These are phyloP conservation scores for Penstemon eatonii DNA, from an alignment of 257 asterid species.

Conservation along the genomic window DNA sequence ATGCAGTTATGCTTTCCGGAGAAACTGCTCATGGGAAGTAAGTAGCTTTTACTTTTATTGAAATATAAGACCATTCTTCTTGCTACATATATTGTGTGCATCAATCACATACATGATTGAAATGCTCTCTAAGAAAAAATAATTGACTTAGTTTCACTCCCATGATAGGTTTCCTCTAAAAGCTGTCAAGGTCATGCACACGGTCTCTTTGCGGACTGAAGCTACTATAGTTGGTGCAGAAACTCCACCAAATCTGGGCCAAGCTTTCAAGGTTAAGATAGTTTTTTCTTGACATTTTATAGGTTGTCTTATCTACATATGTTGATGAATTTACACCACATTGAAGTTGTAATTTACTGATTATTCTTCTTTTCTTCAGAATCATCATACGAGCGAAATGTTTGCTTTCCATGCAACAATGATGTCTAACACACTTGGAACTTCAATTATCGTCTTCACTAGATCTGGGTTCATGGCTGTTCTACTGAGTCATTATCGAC, in stretches of 20 bases:
- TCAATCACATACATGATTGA: slow-evolving; percentile 4
- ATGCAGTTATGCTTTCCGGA: slow-evolving; percentile 99
- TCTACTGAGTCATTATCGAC: slow-evolving; percentile 89
- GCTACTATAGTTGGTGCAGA: slow-evolving; percentile 73
- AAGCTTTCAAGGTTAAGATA: slow-evolving; percentile 75
- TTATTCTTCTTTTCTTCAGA: slow-evolving; percentile 52
- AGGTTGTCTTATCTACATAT: slow-evolving; percentile 7
- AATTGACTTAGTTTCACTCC: slow-evolving; percentile 6
- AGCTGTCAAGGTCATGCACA: slow-evolving; percentile 97
- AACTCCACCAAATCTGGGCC: slow-evolving; percentile 79
- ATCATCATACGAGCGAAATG: slow-evolving; percentile 98
- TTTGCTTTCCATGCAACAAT: slow-evolving; percentile 96
- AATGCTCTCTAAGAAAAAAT: slow-evolving; percentile 28
- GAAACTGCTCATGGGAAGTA: slow-evolving; percentile 99
- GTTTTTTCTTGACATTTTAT: slow-evolving; percentile 16
- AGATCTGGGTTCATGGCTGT: slow-evolving; percentile 95
- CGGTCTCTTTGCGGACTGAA: slow-evolving; percentile 87
- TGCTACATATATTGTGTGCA: slow-evolving; percentile 12
- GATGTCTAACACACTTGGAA: slow-evolving; percentile 96
- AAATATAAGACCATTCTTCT: slow-evolving; percentile 3
- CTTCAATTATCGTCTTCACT: slow-evolving; percentile 92
- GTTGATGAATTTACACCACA: not conserved
- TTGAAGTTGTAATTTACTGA: slow-evolving; percentile 15
- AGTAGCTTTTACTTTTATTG: slow-evolving; percentile 30
- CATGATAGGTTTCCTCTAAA: slow-evolving; percentile 71